Conservation (phyloP, 1,284 basidiomycete genomes). For the Gymnopus androsaceus region DNA sequence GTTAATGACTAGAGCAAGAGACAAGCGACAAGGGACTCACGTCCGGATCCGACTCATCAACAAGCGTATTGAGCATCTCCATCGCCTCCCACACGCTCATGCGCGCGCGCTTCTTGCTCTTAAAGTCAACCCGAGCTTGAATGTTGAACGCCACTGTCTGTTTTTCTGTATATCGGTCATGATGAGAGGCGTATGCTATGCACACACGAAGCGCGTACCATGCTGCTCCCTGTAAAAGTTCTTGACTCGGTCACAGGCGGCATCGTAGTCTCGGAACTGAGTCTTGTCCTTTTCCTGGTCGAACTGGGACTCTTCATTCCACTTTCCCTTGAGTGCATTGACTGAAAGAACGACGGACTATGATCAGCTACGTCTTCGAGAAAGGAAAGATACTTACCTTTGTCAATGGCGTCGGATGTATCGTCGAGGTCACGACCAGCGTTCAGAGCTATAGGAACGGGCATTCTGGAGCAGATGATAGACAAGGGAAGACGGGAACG, state of each 20-base stretch:
- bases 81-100: constrained; percentile 86
- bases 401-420: constrained; percentile 76
- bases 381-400: constrained; percentile 44
- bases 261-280: constrained; percentile 71
- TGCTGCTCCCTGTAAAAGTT: constrained; percentile 89
- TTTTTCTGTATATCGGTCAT: constrained; percentile 57
- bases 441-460: not conserved
- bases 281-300: constrained; percentile 79
- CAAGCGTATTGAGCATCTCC: constrained; percentile 84
- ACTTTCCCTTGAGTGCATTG: constrained; percentile 67
- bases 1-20: not conserved
- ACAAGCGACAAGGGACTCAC: constrained; percentile 39
- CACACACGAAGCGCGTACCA: constrained; percentile 38
- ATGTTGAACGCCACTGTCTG: constrained; percentile 88
- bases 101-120: constrained; percentile 60
- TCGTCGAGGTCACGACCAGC: constrained; percentile 48
- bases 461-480: not conserved
- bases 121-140: constrained; percentile 72
- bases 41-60: constrained; percentile 89
- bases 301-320: constrained; percentile 66
- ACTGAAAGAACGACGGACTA: constrained; percentile 42
- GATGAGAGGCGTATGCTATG: not conserved
- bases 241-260: constrained; percentile 87
- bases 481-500: not conserved
- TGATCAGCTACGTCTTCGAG: not conserved